Evolutionary conservation across 2,329 filamentous ascomycete genomes (phyloP).

Genomic region (Aspergillus candidus): DNA sequence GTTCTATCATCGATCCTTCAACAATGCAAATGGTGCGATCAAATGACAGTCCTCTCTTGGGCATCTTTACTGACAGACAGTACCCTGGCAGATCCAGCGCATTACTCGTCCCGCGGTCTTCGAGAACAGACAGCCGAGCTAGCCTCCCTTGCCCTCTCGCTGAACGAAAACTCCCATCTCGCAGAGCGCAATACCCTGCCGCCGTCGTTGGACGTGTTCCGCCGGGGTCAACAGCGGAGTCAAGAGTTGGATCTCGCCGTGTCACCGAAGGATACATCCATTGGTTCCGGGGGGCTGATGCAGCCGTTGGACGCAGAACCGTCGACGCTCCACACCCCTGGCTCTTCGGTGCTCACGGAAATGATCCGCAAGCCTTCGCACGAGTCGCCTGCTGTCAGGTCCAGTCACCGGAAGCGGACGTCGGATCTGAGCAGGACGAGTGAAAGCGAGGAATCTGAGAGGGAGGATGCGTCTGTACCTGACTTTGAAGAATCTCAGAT

Average conservation of each 20-base stretch:
- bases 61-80: constrained; percentile 5
- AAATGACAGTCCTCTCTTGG: background rate
- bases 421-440: constrained; percentile 12
- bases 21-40: constrained; percentile 33
- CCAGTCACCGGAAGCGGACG: constrained; percentile 4
- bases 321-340: constrained; percentile 19
- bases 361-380: constrained; percentile 43
- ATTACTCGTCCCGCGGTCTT: constrained; percentile 68
- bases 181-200: constrained; percentile 24
- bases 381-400: constrained; percentile 16
- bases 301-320: constrained; percentile 12
- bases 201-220: constrained; percentile 26
- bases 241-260: constrained; percentile 6
- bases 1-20: constrained; percentile 42
- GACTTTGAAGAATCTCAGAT: constrained; percentile 11
- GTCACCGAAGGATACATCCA: constrained; percentile 20
- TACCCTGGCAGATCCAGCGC: constrained; percentile 55
- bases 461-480: constrained; percentile 8
- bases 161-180: constrained; percentile 22
- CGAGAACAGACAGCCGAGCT: constrained; percentile 83
- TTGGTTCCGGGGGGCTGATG: constrained; percentile 6
- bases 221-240: constrained; percentile 2
- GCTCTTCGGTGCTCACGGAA: constrained; percentile 45
- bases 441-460: constrained; percentile 10
- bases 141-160: constrained; percentile 69